Evolutionary conservation across 495 filamentous ascomycete species (phyloP).

Genomic region (Venustampulla echinocandica): DNA sequence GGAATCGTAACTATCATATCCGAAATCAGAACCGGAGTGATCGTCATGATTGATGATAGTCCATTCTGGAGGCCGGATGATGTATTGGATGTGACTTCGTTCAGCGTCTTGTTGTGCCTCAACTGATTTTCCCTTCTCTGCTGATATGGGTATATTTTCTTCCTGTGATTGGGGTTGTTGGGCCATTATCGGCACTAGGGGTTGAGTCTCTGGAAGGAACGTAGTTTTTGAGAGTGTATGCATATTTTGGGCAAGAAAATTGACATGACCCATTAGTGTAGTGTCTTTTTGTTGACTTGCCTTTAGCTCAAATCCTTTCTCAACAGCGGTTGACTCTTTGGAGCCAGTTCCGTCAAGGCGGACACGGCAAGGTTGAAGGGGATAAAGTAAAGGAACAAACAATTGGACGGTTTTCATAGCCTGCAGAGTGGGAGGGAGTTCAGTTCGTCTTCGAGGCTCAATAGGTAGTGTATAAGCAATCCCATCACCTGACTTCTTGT

Average conservation of each 20-base stretch:
- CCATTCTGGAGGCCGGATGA: constrained; percentile 83
- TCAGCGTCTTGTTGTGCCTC: constrained; percentile 25
- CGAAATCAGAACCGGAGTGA: constrained; percentile 27
- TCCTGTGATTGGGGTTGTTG: not conserved
- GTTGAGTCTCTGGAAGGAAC: not conserved
- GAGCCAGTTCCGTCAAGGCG: constrained; percentile 54
- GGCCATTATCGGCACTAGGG: not conserved
- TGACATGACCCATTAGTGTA: constrained; percentile 65
- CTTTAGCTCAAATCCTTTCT: constrained; percentile 56
- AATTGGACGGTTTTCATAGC: constrained; percentile 56
- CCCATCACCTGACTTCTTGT: constrained; percentile 63
- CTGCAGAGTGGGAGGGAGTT: constrained; percentile 56
- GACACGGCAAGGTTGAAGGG: constrained; percentile 59
- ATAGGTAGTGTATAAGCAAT: constrained; percentile 64
- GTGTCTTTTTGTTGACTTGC: constrained; percentile 46
- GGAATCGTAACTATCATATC: constrained; percentile 34
- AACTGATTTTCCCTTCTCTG: constrained; percentile 14
- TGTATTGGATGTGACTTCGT: constrained; percentile 57
- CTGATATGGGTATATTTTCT: constrained; percentile 1
- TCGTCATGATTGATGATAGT: constrained; percentile 29
- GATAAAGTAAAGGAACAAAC: constrained; percentile 64
- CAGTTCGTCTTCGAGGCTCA: constrained; percentile 51
- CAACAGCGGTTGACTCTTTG: constrained; percentile 51
- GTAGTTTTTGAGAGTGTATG: constrained; percentile 52
- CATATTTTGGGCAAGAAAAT: constrained; percentile 69